Base-by-base conservation (phyloP, 148 eudicot genomes). In the Arctostaphylos glauca region DNA sequence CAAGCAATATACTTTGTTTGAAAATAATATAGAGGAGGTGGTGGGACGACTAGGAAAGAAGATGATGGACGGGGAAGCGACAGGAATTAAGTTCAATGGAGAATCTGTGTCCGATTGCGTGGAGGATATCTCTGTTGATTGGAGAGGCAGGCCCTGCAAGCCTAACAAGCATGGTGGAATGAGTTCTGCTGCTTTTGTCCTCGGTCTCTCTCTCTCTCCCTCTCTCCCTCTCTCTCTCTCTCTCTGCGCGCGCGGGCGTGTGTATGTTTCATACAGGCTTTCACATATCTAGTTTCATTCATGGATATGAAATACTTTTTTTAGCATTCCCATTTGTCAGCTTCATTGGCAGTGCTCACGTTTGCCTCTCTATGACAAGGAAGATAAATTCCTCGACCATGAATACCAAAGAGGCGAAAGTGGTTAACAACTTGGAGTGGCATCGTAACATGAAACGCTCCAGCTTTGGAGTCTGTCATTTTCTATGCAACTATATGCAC, bases 151-250 rank as follows among this genome's bases (percentile, higher is more conserved):
- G 76, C 85, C 86, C 21, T 88, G 88, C 87, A 81, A 79, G 77
- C 84, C 88, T 58, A 77, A 80, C 55, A 88, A 80, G 54, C 90
- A 88, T 86, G 90, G 90, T 25, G 90, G 90, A 60, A 88, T 86
- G 88, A 31, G 85, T 84, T 85, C 90, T 58, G 90, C 90, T 75
- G 49, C 74, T 68, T 86, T 86, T 66, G 87, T 88, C 38, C 84
- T 88, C 47, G 87, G 90, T 88, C 48, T 74, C 80, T 83, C 54
- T 75, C 77, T 31, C 41, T 74, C 68, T 54, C 46, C 9, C 54
- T 86, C 13, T 81, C 50, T 21, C 60, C 60, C 18, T 49, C 9
- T 78, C 12, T 49, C 9, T 31, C 46, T 68, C 16, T 68, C 6
- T 14, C 47, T 68, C 6, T 41, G 3, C 15, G 5, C 31, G 1